Conservation (phyloP, 2,329 filamentous ascomycete genomes). For the Exutisphaerella laricina region DNA sequence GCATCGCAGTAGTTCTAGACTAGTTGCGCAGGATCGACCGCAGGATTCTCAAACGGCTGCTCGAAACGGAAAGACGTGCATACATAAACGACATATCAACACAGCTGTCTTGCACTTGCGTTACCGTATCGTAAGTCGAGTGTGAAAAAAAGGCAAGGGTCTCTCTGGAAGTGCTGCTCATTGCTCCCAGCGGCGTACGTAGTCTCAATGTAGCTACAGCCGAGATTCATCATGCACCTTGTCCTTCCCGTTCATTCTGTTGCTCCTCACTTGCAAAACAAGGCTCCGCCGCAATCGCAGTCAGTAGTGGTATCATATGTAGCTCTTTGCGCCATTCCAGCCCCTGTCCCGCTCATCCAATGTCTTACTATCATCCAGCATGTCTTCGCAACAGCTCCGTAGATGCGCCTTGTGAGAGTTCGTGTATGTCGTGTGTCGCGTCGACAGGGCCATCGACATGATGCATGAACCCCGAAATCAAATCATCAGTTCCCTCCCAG, state of each 20-base stretch:
- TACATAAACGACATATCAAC: too few species aligned
- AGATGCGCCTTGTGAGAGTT: too few species aligned
- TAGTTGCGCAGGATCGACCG: too few species aligned
- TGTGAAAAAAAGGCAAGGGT: too few species aligned
- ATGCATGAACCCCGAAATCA: not conserved
- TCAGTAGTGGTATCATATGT: slow-evolving; percentile 3
- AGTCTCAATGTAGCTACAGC: not conserved
- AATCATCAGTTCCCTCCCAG: not conserved
- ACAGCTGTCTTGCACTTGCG: too few species aligned
- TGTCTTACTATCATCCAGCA: not conserved
- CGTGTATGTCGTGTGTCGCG: not conserved
- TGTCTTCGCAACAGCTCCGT: not conserved
- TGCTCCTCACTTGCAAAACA: not conserved
- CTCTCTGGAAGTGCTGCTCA: too few species aligned
- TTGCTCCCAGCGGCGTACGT: not conserved
- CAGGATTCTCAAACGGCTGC: too few species aligned
- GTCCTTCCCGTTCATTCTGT: not conserved
- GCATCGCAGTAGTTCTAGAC: too few species aligned
- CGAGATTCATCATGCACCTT: not conserved
- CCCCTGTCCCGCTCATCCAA: slow-evolving; percentile 1
- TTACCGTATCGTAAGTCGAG: too few species aligned
- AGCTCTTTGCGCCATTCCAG: slow-evolving; percentile 2
- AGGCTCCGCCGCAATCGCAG: slow-evolving; percentile 2
- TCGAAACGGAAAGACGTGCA: too few species aligned
- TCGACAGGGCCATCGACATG: not conserved